Evolutionary conservation across 164 flowering plant genomes (phyloP), one percentile per base, ranked within the genome.

Genomic region (Magnolia sinica): DNA sequence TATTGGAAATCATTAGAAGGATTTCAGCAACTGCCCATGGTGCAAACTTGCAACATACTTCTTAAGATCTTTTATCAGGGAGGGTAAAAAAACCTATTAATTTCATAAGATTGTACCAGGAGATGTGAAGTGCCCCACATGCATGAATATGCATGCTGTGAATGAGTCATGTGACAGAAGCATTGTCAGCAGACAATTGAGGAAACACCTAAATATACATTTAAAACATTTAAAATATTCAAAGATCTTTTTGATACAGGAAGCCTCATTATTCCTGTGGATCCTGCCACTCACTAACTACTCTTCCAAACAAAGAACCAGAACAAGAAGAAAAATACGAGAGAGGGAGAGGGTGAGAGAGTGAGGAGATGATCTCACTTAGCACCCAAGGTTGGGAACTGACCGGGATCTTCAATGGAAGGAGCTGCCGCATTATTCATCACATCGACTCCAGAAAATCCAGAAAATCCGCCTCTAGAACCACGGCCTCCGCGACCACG

Each of bases 401-500:
- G 85, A 24, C 82, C 84, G 2, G 80, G 87, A 81, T 88, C 91
- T 72, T 76, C 86, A 61, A 88, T 88, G 4, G 81, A 64, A 19
- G 89, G 91, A 24, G 88, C 88, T 11, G 78, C 55, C 18, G 64
- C 83, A 80, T 74, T 73, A 80, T 74, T 73, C 19, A 27, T 59
- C 72, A 37, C 71, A 66, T 13, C 76, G 74, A 82, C 87, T 24
- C 87, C 87, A 65, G 80, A 70, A 68, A 24, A 89, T 0, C 98
- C 99, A 2, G 86, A 66, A 18, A 93, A 96, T 78, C 95, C 90
- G 1, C 93, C 94, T 50, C 90, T 37, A 37, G 45, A 37, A 16
- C 95, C 97, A 79, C 95, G 91, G 1, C 92, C 94, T 50, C 90
- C 85, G 6, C 92, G 89, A 1, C 98, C 97, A 1, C 98, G 80